Evolutionary conservation across 1,284 basidiomycete species (phyloP), one percentile per base, ranked within the genome.

Genomic region (Ceratobasidium sp.): DNA sequence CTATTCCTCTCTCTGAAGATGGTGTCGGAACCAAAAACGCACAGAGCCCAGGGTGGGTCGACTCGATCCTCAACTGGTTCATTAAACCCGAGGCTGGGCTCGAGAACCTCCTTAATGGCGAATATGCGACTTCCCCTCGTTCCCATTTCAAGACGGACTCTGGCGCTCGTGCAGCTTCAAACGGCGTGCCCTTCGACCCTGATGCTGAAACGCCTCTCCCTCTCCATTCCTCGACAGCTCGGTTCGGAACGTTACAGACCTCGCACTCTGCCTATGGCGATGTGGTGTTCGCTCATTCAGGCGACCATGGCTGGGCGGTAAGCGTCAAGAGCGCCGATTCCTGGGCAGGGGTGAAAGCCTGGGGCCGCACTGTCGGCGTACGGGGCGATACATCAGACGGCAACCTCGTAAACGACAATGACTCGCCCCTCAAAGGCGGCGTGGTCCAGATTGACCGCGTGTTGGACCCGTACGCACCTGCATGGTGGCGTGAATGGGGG

Each of bases 401-500:
- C 27, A 22, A 50, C 42, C 5, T 17, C 13, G 17, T 34, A 32
- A 13, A 27, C 22, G 45, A 35, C 49, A 38, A 29, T 31, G 17
- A 55, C 22, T 49, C 35, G 75, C 77, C 77, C 0, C 73, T 79
- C 7, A 82, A 80, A 0, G 94, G 95, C 1, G 96, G 97, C 3
- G 93, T 98, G 29, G 84, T 98, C 69, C 85, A 91, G 77, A 90
- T 99, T 72, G 93, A 98, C 80, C 82, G 84, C 27, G 83, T 98
- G 8, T 80, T 98, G 47, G 75, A 88, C 40, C 96, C 96, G 20
- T 99, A 96, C 77, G 81, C 89, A 71, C 94, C 96, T 0, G 83
- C 87, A 15, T 93, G 90, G 91, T 92, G 88, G 84, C 79, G 84
- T 60, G 82, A 85, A 73, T 92, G 88, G 74, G 88, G 90, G 50